Percentiles rank a stretch among this genome's conserved stretches.
phyloP scores from a whole-genome alignment of 495 filamentous ascomycete species.

The Daldinia childiae region DNA sequence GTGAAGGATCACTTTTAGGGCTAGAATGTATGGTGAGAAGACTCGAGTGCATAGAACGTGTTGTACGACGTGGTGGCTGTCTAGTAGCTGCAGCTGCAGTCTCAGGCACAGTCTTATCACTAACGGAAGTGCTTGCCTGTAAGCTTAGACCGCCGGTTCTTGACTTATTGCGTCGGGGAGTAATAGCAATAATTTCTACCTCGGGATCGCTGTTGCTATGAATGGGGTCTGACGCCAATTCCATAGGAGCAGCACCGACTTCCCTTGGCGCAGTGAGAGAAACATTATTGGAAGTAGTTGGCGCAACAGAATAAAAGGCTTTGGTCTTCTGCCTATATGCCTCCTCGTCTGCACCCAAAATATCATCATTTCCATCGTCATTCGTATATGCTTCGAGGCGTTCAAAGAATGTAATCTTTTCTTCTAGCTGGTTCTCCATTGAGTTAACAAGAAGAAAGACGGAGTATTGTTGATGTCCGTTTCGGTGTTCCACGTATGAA shows the following conservation, averaged over 20 bases:
- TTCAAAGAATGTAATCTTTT: slow-evolving; percentile 46
- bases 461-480: background rate
- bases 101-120: slow-evolving; percentile 11
- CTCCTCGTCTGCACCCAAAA: slow-evolving; percentile 33
- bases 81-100: slow-evolving; percentile 21
- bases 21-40: slow-evolving; percentile 18
- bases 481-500: background rate
- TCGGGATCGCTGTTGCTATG: slow-evolving; percentile 18
- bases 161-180: slow-evolving; percentile 18
- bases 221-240: slow-evolving; percentile 26
- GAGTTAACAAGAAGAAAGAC: background rate
- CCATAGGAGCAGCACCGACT: background rate
- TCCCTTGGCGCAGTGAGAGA: background rate
- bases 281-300: background rate
- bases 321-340: slow-evolving; percentile 32
- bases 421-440: slow-evolving; percentile 40
- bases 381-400: slow-evolving; percentile 20
- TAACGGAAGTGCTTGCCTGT: background rate
- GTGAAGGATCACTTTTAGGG: slow-evolving; percentile 30
- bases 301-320: slow-evolving; percentile 25
- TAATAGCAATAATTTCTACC: slow-evolving; percentile 36
- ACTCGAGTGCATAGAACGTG: slow-evolving; percentile 25
- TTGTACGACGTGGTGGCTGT: slow-evolving; percentile 34
- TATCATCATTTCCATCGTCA: slow-evolving; percentile 34
- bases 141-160: background rate